Percentiles rank a stretch among this genome's conserved stretches.
Conservation (phyloP, 805 yeast genomes). For the Debaryomyces hansenii region DNA sequence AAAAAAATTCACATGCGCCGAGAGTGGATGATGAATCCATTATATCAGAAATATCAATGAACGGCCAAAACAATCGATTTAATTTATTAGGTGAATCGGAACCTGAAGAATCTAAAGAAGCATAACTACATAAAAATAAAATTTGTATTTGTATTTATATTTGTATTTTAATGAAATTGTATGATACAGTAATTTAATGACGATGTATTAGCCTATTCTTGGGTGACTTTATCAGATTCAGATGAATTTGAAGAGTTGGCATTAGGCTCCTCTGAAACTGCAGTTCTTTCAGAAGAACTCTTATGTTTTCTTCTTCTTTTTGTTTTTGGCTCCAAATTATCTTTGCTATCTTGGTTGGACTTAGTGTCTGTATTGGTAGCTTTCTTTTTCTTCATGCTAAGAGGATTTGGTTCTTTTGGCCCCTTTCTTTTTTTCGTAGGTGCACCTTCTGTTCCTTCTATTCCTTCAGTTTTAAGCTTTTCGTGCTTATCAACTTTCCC, state of each 20-base stretch:
- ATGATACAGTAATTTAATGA: too few species aligned
- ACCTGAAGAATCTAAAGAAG: not conserved
- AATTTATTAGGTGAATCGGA: not conserved
- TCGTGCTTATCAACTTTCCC: slow-evolving; percentile 36
- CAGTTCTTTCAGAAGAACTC: too few species aligned
- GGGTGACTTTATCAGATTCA: too few species aligned
- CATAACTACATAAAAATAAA: not conserved
- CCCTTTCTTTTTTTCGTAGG: slow-evolving; percentile 57
- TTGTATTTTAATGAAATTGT: not conserved
- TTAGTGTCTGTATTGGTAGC: slow-evolving; percentile 10
- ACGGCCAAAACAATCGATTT: not conserved
- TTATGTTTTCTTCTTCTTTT: slow-evolving; percentile 24
- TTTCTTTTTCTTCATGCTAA: slow-evolving; percentile 81
- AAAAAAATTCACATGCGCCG: not conserved
- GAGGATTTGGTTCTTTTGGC: slow-evolving; percentile 84
- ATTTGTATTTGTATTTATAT: not conserved
- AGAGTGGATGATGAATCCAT: slow-evolving; percentile 1
- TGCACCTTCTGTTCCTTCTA: slow-evolving; percentile 6
- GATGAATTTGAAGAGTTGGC: too few species aligned
- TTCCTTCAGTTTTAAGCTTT: slow-evolving; percentile 14
- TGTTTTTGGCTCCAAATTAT: slow-evolving; percentile 11
- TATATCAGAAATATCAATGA: not conserved
- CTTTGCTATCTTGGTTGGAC: not conserved
- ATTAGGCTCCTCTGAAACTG: too few species aligned
- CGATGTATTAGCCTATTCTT: too few species aligned